Conservation (phyloP, 1,284 basidiomycete species). For the Tilletia caries region DNA sequence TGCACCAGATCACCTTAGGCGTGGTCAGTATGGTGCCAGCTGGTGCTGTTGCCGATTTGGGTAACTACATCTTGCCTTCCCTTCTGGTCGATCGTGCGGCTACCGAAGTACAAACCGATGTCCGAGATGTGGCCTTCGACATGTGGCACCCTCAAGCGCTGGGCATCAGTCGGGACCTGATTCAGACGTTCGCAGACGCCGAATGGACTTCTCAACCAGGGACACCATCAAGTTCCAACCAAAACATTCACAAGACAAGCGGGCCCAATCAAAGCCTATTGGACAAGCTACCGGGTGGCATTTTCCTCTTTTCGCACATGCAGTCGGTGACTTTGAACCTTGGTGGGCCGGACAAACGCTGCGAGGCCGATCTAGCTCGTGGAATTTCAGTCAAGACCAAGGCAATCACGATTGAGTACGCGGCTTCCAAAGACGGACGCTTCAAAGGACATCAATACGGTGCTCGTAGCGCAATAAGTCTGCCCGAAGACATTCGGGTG, state of each 20-base stretch:
- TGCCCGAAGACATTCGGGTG: constrained; percentile 39
- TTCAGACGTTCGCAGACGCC: background rate
- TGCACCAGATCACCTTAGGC: constrained; percentile 32
- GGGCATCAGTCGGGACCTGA: constrained; percentile 1
- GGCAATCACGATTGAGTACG: constrained; percentile 35
- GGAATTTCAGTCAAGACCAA: constrained; percentile 41
- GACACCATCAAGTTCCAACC: background rate
- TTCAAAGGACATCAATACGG: constrained; percentile 30
- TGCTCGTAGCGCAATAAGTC: constrained; percentile 33
- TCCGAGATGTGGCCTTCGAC: background rate
- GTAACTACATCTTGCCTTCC: background rate
- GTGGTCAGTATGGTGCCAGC: constrained; percentile 24
- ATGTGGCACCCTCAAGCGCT: constrained; percentile 10
- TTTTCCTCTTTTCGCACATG: constrained; percentile 36
- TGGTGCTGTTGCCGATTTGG: background rate
- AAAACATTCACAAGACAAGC: background rate
- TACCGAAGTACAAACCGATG: background rate
- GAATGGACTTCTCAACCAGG: background rate
- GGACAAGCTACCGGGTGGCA: constrained; percentile 30
- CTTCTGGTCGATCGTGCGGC: background rate
- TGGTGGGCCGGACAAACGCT: constrained; percentile 34
- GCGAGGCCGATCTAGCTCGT: constrained; percentile 32
- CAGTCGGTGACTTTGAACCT: constrained; percentile 34
- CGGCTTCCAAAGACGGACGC: constrained; percentile 21
- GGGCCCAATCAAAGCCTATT: constrained; percentile 18